Evolutionary conservation across 352 stramenopile genomes (phyloP).

Genomic region (Peronospora destructor): DNA sequence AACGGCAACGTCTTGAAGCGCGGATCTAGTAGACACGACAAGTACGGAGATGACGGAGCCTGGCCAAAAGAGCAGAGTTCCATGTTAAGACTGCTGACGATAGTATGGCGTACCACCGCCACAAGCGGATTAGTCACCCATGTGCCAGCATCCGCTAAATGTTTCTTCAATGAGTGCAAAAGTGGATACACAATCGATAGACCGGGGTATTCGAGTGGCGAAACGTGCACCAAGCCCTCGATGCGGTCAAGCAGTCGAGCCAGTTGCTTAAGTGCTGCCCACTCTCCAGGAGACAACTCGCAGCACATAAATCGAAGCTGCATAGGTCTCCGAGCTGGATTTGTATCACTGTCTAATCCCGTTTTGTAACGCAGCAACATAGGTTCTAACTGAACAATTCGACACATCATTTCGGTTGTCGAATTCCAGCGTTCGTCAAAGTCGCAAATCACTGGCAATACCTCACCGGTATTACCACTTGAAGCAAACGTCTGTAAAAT

Average conservation of each 20-base stretch:
- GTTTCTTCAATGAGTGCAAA: slow-evolving; percentile 65
- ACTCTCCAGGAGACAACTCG: slow-evolving; percentile 60
- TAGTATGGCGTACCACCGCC: slow-evolving; percentile 51
- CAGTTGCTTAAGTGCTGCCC: slow-evolving; percentile 62
- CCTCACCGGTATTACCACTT: slow-evolving; percentile 12
- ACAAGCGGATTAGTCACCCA: slow-evolving; percentile 63
- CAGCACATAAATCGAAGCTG: slow-evolving; percentile 74
- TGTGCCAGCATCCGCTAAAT: slow-evolving; percentile 48
- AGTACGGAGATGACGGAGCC: slow-evolving; percentile 50
- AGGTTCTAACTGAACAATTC: slow-evolving; percentile 68
- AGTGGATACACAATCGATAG: slow-evolving; percentile 66
- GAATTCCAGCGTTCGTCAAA: slow-evolving; percentile 75
- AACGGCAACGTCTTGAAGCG: slow-evolving; percentile 74
- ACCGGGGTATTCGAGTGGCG: slow-evolving; percentile 53
- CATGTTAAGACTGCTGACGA: slow-evolving; percentile 41
- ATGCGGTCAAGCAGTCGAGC: slow-evolving; percentile 56
- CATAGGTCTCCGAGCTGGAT: slow-evolving; percentile 62
- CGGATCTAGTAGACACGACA: slow-evolving; percentile 62
- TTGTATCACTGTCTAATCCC: slow-evolving; percentile 65
- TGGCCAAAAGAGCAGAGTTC: slow-evolving; percentile 44
- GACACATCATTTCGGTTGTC: slow-evolving; percentile 71
- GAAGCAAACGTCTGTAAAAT: slow-evolving; percentile 1
- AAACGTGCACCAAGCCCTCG: slow-evolving; percentile 59
- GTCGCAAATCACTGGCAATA: slow-evolving; percentile 71
- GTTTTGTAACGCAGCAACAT: slow-evolving; percentile 72